A percentile compares a stretch with the other conserved stretches of the same genome.
These are phyloP conservation scores for Penicillium expansum DNA, from an alignment of 2,329 filamentous ascomycete genomes.

Conservation along the genomic window DNA sequence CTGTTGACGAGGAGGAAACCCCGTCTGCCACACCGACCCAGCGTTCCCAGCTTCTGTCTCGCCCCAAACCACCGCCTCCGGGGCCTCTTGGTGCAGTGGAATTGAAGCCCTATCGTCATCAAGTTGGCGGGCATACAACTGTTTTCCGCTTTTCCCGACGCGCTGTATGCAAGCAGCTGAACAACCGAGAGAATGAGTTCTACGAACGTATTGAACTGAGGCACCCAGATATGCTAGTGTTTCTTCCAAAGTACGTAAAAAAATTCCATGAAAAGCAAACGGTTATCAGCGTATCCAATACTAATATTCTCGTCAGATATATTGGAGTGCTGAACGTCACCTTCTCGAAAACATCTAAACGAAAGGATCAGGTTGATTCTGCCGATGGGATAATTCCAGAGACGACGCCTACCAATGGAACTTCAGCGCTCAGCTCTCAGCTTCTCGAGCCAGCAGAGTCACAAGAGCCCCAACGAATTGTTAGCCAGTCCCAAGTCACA, in stretches of 20 bases:
- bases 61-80: constrained; percentile 29
- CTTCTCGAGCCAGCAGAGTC: constrained; percentile 29
- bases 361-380: constrained; percentile 39
- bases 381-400: constrained; percentile 13
- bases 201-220: constrained; percentile 93
- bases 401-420: constrained; percentile 13
- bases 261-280: not conserved
- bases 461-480: constrained; percentile 51
- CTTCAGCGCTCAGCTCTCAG: constrained; percentile 12
- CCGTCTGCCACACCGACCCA: constrained; percentile 47
- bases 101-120: constrained; percentile 93
- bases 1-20: constrained; percentile 53
- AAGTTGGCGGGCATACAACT: constrained; percentile 94
- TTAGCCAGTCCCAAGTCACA: constrained; percentile 74
- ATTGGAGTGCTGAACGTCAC: constrained; percentile 97
- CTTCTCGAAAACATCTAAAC: constrained; percentile 78
- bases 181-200: constrained; percentile 97
- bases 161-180: constrained; percentile 96
- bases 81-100: constrained; percentile 83
- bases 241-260: constrained; percentile 71
- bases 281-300: not conserved
- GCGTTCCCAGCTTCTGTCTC: constrained; percentile 25
- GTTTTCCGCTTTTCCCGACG: constrained; percentile 93
- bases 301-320: constrained; percentile 55
- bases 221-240: constrained; percentile 84